Conservation (phyloP, 352 stramenopile species). For the Phytopythium vexans region DNA sequence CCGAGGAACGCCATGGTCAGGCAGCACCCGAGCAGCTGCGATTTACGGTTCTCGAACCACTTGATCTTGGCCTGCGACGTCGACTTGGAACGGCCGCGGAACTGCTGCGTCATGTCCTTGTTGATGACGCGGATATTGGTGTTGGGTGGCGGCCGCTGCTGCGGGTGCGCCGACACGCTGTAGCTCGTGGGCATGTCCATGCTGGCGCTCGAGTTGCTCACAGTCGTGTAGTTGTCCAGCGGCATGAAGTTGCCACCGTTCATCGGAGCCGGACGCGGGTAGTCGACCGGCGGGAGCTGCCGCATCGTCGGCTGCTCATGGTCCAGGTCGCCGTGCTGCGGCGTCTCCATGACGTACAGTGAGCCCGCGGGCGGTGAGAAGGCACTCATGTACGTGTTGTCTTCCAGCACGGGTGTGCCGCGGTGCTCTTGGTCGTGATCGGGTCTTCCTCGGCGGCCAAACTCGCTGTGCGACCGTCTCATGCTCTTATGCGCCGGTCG, state of each 20-base stretch:
- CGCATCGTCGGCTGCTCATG: constrained; percentile 17
- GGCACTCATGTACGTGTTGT: constrained; percentile 57
- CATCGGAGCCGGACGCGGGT: constrained; percentile 6
- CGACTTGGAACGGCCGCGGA: constrained; percentile 72
- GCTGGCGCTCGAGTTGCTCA: constrained; percentile 34
- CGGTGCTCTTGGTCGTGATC: constrained; percentile 36
- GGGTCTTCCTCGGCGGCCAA: constrained; percentile 9
- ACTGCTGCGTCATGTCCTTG: constrained; percentile 88
- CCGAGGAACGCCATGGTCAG: constrained; percentile 85
- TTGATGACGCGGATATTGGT: constrained; percentile 89
- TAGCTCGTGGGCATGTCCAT: constrained; percentile 19
- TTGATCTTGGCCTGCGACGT: constrained; percentile 68
- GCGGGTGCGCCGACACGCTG: constrained; percentile 34
- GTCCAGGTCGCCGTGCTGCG: constrained; percentile 25
- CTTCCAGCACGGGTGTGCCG: constrained; percentile 71
- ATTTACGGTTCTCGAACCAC: constrained; percentile 90
- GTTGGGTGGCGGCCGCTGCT: constrained; percentile 61
- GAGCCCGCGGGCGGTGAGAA: constrained; percentile 47
- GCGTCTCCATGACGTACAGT: constrained; percentile 75
- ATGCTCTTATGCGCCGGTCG: constrained; percentile 10
- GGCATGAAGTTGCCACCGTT: constrained; percentile 36
- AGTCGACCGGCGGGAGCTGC: constrained; percentile 29
- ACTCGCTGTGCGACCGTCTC: constrained; percentile 25
- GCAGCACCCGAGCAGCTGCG: constrained; percentile 80
- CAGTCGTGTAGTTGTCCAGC: constrained; percentile 44